Evolutionary conservation across 1,284 basidiomycete species (phyloP), one percentile per base, ranked within the genome.

Genomic region (Polyporus tsugae): DNA sequence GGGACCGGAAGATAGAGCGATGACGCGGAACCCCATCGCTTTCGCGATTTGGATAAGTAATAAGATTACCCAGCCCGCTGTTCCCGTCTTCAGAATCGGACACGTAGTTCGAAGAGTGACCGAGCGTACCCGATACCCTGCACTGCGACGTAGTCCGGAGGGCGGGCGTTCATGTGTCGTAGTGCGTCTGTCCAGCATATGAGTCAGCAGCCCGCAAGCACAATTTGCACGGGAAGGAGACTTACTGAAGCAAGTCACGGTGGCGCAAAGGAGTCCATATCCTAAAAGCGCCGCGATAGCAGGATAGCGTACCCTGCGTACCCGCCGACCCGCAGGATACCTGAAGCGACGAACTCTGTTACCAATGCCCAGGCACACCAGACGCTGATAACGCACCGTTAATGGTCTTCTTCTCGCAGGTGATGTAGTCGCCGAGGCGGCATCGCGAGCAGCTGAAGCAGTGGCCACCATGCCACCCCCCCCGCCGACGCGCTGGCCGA

Each of bases 251-350:
- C 68, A 68, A 7, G 75, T 76, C 13, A 76, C 67, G 7, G 77
- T 92, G 17, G 93, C 92, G 74, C 94, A 96, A 22, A 95, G 86
- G 65, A 96, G 87, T 87, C 84, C 57, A 96, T 77, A 2, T 78
- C 82, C 0, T 90, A 94, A 94, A 73, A 95, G 92, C 4, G 87
- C 86, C 1, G 92, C 93, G 62, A 96, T 89, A 4, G 75, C 4
- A 73, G 72, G 4, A 71, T 77, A 9, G 59, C 67, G 53, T 72
- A 75, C 63, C 73, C 72, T 0, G 72, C 72, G 36, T 70, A 72
- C 0, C 72, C 72, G 11, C 73, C 73, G 39, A 73, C 73, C 41
- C 67, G 63, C 15, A 65, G 60, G 36, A 73, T 63, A 10, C 73
- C 73, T 74, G 49, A 10, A 1, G 10, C 2, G 63, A 1, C 6